Base-by-base conservation (phyloP, 345 rosid species). In the Citrus inodora region DNA sequence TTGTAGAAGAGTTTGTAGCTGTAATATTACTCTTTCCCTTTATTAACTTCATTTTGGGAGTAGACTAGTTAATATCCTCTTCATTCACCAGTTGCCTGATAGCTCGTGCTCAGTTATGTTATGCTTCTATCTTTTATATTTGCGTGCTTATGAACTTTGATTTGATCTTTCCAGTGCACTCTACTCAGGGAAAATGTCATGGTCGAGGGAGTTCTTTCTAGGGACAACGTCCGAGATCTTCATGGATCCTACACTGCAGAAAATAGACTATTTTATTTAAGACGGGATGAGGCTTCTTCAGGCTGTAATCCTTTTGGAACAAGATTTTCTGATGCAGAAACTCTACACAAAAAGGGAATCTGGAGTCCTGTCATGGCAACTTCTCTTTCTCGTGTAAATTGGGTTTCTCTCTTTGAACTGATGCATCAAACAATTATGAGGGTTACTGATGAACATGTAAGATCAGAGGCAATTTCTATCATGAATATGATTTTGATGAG, bases 141-240 rank as follows among this genome's bases (percentile, higher is more conserved):
- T 73, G 32, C 37, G 62, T 84, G 88, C 93, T 92, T 91, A 89
- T 93, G 91, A 91, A 82, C 95, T 88, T 90, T 89, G 90, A 88
- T 90, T 87, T 93, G 98, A 94, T 87, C 88, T 91, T 94, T 81
- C 83, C 92, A 89, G 93, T 90, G 93, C 88, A 87, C 92, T 94
- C 90, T 92, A 89, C 91, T 92, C 98, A 94, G 95, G 98, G 83
- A 88, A 83, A 90, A 86, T 87, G 80, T 87, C 77, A 82, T 68
- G 83, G 82, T 84, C 32, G 89, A 91, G 80, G 91, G 87, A 76
- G 80, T 76, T 76, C 66, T 32, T 70, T 80, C 86, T 56, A 74
- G 79, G 65, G 77, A 77, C 79, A 77, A 58, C 38, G 22, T 17
- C n/a, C 76, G 83, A 77, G 85, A 67, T 67, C 61, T 53, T 76